phyloP scores from a whole-genome alignment of 2,329 filamentous ascomycete species.

The Aspergillus sp. region DNA sequence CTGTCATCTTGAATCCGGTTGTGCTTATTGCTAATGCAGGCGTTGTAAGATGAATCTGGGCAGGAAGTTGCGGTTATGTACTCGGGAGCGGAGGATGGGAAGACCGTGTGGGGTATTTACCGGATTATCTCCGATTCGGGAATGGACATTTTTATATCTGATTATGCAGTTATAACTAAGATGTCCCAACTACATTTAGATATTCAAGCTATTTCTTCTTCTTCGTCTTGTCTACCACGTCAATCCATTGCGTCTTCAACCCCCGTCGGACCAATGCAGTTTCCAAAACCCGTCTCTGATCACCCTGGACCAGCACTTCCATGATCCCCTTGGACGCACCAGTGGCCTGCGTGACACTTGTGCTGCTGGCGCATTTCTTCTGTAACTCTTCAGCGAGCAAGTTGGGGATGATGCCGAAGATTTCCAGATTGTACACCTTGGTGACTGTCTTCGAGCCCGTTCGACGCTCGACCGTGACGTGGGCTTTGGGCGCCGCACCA shows the following conservation, averaged over 20 bases:
- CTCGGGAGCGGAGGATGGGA: background rate
- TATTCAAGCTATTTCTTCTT: constrained; percentile 45
- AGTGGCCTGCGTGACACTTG: constrained; percentile 53
- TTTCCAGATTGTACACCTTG: constrained; percentile 53
- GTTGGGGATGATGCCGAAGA: constrained; percentile 53
- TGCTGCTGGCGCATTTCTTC: constrained; percentile 60
- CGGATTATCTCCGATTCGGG: background rate
- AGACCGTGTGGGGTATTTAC: background rate
- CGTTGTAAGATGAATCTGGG: background rate
- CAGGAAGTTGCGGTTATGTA: background rate
- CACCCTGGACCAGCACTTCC: constrained; percentile 61
- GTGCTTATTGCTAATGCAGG: background rate
- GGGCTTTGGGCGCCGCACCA: constrained; percentile 52
- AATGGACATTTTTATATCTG: background rate
- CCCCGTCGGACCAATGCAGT: constrained; percentile 54
- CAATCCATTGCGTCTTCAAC: constrained; percentile 52
- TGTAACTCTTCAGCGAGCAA: constrained; percentile 57
- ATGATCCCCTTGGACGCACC: constrained; percentile 57
- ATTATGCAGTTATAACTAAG: too few relatives aligned
- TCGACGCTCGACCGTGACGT: constrained; percentile 55
- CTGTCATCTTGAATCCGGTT: constrained; percentile 22
- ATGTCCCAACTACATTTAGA: too few relatives aligned
- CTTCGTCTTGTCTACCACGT: constrained; percentile 60
- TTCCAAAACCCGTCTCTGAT: constrained; percentile 54
- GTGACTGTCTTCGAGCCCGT: constrained; percentile 59